These are phyloP conservation scores for Micractinium conductrix DNA, from an alignment of 139 green algal species.

Conservation along the genomic window DNA sequence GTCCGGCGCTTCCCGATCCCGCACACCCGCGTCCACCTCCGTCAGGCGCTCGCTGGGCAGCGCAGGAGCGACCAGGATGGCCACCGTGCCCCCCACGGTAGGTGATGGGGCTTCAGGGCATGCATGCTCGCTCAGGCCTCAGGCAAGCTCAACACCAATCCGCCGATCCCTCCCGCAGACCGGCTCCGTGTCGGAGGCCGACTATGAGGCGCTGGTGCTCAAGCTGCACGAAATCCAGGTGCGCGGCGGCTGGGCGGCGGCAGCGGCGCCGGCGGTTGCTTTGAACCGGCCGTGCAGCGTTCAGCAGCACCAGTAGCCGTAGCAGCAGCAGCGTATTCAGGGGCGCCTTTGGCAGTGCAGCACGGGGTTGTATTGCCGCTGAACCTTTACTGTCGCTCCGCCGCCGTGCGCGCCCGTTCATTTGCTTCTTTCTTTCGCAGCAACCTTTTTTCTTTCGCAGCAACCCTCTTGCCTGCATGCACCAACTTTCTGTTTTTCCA, in stretches of 20 bases:
- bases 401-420: too few relatives aligned
- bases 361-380: too few relatives aligned
- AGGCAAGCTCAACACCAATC: neutral
- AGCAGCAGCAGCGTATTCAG: too few relatives aligned
- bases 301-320: too few relatives aligned
- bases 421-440: too few relatives aligned
- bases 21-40: neutral
- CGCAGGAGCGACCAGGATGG: neutral
- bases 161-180: conserved; percentile 26
- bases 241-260: neutral
- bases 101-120: neutral
- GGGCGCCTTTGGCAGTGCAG: too few relatives aligned
- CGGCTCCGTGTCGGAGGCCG: conserved; percentile 65
- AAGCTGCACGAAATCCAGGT: conserved; percentile 92
- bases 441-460: too few relatives aligned
- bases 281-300: too few relatives aligned
- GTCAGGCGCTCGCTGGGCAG: too few relatives aligned
- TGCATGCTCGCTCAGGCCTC: neutral
- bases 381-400: too few relatives aligned
- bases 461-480: too few relatives aligned
- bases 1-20: neutral
- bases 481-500: too few relatives aligned
- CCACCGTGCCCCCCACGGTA: conserved; percentile 1
- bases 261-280: neutral
- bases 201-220: conserved; percentile 89